Percentiles rank a stretch among this genome's conserved stretches.
phyloP scores from a whole-genome alignment of 176 grass and related monocot species.

The Aegilops umbellulata region DNA sequence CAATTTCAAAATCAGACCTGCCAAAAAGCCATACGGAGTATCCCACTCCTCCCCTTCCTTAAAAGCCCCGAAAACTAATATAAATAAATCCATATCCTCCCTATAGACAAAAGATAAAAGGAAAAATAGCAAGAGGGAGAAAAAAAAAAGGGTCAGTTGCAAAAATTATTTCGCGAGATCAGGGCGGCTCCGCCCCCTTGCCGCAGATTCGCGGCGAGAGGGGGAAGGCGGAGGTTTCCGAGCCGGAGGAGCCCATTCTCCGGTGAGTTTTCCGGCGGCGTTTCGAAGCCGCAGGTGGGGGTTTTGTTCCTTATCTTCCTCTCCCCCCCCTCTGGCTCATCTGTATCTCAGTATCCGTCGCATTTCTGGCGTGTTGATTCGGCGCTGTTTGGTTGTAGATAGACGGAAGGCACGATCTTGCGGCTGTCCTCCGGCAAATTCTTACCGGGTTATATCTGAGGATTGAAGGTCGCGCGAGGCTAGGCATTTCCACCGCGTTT shows the following conservation, averaged over 20 bases:
- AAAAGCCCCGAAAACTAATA: too few species aligned
- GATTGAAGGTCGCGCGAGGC: neutral
- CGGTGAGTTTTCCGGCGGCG: neutral
- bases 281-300: neutral
- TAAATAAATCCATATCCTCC: neutral
- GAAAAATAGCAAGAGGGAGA: neutral
- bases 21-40: too few species aligned
- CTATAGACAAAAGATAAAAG: neutral
- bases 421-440: neutral
- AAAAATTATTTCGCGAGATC: constrained; percentile 11
- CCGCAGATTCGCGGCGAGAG: constrained; percentile 7
- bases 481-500: neutral
- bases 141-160: neutral
- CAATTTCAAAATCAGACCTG: too few species aligned
- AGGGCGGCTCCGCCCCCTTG: neutral
- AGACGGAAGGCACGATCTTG: neutral
- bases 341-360: neutral
- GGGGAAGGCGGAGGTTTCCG: neutral
- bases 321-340: neutral
- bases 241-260: neutral
- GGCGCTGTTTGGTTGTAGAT: neutral
- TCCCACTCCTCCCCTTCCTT: too few species aligned
- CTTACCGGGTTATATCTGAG: neutral
- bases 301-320: neutral
- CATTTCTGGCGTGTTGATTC: neutral